Evolutionary conservation across 306 rosid species (phyloP).

Genomic region (Casuarina cunninghamiana): DNA sequence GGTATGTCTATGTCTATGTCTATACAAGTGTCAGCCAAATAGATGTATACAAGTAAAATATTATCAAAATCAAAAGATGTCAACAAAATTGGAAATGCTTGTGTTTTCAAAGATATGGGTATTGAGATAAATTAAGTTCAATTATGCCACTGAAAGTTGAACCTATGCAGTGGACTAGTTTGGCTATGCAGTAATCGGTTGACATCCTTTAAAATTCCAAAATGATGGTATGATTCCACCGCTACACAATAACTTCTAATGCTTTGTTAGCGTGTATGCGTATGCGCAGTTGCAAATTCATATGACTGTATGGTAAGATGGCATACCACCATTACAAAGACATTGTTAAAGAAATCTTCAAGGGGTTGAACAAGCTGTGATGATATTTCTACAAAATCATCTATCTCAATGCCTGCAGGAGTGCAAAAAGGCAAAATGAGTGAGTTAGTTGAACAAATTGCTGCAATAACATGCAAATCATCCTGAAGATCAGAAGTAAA

Average conservation of each 20-base stretch:
- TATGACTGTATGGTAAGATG: constrained; percentile 11
- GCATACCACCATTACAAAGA: constrained; percentile 98
- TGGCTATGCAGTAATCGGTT: not conserved
- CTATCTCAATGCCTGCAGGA: constrained; percentile 60
- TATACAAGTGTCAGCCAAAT: not conserved
- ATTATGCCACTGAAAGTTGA: not conserved
- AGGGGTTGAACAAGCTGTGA: constrained; percentile 80
- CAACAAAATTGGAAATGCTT: not conserved
- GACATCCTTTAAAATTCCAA: not conserved
- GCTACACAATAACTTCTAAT: not conserved
- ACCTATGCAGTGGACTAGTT: not conserved
- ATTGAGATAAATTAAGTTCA: not conserved
- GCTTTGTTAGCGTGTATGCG: no score
- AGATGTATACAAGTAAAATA: not conserved
- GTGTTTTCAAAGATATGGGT: not conserved
- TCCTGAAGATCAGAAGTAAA: not conserved
- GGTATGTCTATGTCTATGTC: no score
- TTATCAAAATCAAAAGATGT: not conserved
- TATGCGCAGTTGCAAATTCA: not conserved
- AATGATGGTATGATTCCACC: not conserved
- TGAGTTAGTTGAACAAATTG: constrained; percentile 5
- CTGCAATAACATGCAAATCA: not conserved
- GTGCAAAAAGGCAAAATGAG: constrained; percentile 20
- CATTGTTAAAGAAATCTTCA: constrained; percentile 78
- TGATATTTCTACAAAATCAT: constrained; percentile 66